Conservation (phyloP, 495 filamentous ascomycete species). For the Tuber melanosporum region DNA sequence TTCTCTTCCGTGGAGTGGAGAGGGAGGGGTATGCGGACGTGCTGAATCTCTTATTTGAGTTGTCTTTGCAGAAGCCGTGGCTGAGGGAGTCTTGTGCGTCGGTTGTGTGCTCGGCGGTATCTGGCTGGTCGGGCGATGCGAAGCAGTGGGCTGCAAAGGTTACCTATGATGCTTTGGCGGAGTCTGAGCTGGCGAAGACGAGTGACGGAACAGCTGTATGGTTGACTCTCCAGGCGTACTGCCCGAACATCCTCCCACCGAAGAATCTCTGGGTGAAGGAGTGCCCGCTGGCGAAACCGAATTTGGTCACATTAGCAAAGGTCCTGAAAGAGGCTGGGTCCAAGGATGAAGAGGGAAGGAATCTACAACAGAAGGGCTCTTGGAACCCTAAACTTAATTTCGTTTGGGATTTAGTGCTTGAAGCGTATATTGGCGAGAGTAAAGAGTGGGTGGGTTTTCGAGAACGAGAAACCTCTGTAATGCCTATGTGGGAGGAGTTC, state of each 20-base stretch:
- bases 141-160: slow-evolving; percentile 48
- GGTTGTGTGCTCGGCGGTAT: slow-evolving; percentile 45
- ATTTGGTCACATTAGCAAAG: slow-evolving; percentile 59
- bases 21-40: slow-evolving; percentile 46
- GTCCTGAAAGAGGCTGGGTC: slow-evolving; percentile 70
- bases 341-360: slow-evolving; percentile 49
- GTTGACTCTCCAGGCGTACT: slow-evolving; percentile 60
- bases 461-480: slow-evolving; percentile 41
- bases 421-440: slow-evolving; percentile 46
- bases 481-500: slow-evolving; percentile 61
- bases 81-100: slow-evolving; percentile 79
- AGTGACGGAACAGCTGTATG: slow-evolving; percentile 86
- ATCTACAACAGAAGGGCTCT: slow-evolving; percentile 52
- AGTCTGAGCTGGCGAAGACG: slow-evolving; percentile 62
- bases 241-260: slow-evolving; percentile 59
- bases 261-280: slow-evolving; percentile 64
- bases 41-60: slow-evolving; percentile 53
- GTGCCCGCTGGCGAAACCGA: slow-evolving; percentile 61
- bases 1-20: slow-evolving; percentile 54
- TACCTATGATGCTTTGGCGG: slow-evolving; percentile 56
- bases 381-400: slow-evolving; percentile 80
- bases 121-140: slow-evolving; percentile 18
- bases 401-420: slow-evolving; percentile 74
- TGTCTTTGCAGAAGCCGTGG: slow-evolving; percentile 69
- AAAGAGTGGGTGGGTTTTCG: slow-evolving; percentile 42